Evolutionary conservation across 345 rosid species (phyloP), one percentile per base, ranked within the genome.

Genomic region (Eucalyptus polyanthemos): DNA sequence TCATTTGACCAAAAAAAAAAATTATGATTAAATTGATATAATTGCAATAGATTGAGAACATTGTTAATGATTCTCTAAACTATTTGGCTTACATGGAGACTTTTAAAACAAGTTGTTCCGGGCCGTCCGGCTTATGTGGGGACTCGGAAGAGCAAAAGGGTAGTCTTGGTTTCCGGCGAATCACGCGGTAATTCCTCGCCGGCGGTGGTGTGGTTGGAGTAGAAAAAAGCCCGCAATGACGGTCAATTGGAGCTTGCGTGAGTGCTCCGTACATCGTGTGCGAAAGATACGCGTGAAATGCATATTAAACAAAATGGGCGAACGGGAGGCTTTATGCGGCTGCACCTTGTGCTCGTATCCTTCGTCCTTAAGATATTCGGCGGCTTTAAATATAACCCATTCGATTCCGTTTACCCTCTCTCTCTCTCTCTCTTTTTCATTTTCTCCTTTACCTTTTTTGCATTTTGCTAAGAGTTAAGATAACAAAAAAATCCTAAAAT

Each of bases 21-120:
- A 4, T 3, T 56, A 56, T 22, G 13, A 56, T 11, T 56, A 0
- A 56, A 56, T 56, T 56, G 14, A 0, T 10, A 22, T 1, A 24
- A 56, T 5, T 9, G 0, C 13, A 22, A 56, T 24, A 56, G 1
- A 10, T 24, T 56, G 3, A 56, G 0, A 24, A 56, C 3, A 0
- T 54, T 54, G 9, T 53, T 53, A 17, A 8, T 53, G 5, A 19
- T 19, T 54, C 60, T 56, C 3, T 3, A 13, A 2, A 9, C 9
- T 0, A 0, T 21, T 7, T 3, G 3, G 1, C 83, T 76, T 10
- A 10, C 4, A 2, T 6, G 83, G 47, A 3, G 1, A 10, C 47
- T 40, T 21, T 21, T 1, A 21, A 11, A 24, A 40, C 15, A 0
- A 6, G 27, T 21, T 40, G 2, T 11, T 14, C 15, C 15, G 29